These are phyloP conservation scores for Gremmenia infestans DNA, from an alignment of 2,329 filamentous ascomycete species.

Conservation along the genomic window DNA sequence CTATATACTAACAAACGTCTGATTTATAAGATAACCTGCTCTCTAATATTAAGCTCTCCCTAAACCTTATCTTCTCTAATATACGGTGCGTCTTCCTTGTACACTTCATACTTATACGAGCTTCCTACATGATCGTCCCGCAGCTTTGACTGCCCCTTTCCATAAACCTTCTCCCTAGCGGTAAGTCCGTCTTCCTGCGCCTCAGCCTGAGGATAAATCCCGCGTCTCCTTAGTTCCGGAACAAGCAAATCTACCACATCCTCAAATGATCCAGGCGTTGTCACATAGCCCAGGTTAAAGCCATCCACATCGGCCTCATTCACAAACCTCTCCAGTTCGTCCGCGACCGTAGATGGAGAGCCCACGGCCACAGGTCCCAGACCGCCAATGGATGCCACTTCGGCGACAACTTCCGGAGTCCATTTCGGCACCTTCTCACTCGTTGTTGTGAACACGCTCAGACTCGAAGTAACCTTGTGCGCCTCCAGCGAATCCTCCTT, in stretches of 20 bases:
- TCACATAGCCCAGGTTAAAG: slow-evolving; percentile 66
- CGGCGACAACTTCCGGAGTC: slow-evolving; percentile 66
- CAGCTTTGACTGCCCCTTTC: slow-evolving; percentile 51
- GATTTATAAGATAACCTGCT: no score
- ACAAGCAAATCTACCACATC: slow-evolving; percentile 62
- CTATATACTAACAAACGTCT: no score
- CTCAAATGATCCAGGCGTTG: slow-evolving; percentile 62
- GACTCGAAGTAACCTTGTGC: slow-evolving; percentile 44
- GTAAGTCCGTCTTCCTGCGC: slow-evolving; percentile 38
- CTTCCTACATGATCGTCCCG: slow-evolving; percentile 55
- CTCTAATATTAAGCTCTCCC: no score
- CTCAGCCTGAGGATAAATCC: slow-evolving; percentile 38
- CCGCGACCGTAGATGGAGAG: slow-evolving; percentile 48
- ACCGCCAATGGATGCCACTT: slow-evolving; percentile 64
- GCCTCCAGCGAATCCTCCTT: slow-evolving; percentile 50
- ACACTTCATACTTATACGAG: slow-evolving; percentile 57
- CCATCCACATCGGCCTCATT: slow-evolving; percentile 66
- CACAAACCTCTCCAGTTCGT: slow-evolving; percentile 64
- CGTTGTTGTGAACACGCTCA: slow-evolving; percentile 44
- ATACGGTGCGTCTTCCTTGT: slow-evolving; percentile 46
- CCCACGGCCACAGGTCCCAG: slow-evolving; percentile 51
- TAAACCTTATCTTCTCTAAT: background rate
- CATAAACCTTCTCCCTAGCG: slow-evolving; percentile 57
- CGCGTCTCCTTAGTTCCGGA: slow-evolving; percentile 57
- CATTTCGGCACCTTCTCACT: slow-evolving; percentile 49